A percentile compares a stretch with the other conserved stretches of the same genome.
phyloP scores from a whole-genome alignment of 176 grass and related monocot genomes.

The Canna indica region DNA sequence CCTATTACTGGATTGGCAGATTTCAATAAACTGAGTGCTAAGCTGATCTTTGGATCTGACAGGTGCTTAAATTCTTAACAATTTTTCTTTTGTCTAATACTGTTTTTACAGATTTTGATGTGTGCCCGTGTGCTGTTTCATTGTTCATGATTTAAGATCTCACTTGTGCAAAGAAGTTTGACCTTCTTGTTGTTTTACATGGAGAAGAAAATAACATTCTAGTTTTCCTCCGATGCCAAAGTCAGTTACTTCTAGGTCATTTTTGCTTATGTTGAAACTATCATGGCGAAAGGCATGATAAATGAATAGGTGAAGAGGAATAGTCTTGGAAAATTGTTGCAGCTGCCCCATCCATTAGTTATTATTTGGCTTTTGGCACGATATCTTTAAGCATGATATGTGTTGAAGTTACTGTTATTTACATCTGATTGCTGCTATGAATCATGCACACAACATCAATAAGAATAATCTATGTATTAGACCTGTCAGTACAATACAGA shows the following conservation, averaged over 20 bases:
- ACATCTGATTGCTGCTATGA: neutral
- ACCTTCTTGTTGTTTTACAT: neutral
- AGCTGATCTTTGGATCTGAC: slow-evolving; percentile 88
- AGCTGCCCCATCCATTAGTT: neutral
- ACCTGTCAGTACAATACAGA: no score
- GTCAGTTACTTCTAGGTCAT: no score
- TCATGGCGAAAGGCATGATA: neutral
- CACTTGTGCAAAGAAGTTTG: neutral
- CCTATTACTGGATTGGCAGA: slow-evolving; percentile 88
- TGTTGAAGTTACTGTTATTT: neutral
- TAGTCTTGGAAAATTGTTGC: neutral
- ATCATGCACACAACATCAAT: no score
- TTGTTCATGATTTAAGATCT: neutral
- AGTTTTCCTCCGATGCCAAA: no score
- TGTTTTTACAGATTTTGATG: no score
- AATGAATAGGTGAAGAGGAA: neutral
- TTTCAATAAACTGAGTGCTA: slow-evolving; percentile 92
- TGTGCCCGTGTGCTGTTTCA: neutral
- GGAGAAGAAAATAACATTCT: neutral
- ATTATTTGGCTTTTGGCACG: neutral
- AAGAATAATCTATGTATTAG: no score
- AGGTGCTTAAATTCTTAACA: slow-evolving; percentile 43
- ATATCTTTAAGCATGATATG: neutral
- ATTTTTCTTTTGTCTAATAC: neutral
- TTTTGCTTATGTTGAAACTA: neutral